Evolutionary conservation across 2,329 filamentous ascomycete species (phyloP), one percentile per base, ranked within the genome.

Genomic region (Tolypocladium nubicola): DNA sequence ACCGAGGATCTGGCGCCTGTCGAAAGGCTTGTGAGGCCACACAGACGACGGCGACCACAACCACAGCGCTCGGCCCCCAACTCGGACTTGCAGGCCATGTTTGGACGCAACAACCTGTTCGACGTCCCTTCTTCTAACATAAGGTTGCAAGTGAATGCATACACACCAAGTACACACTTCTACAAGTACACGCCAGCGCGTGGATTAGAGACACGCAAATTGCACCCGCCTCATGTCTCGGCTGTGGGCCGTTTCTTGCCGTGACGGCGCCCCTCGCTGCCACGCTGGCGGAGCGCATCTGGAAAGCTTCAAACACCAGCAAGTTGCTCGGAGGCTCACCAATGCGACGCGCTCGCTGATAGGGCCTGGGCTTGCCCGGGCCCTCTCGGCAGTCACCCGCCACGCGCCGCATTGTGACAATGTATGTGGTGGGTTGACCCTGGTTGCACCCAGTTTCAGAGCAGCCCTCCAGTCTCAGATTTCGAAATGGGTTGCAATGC

Each of bases 391-490:
- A 26, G 14, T 39, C 35, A 13, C 33, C 13, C 52, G 52, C 52
- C 37, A 10, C 37, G 33, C 52, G 37, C 23, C 38, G 52, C 38
- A 33, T 54, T 33, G 38, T n/a, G 23, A 30, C 3, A 26, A 26
- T 26, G 23, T 26, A 33, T 16, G 23, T 16, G 21, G 45, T 30
- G 45, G 13, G 3, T 9, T 47, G 23, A 13, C 30, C 50, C 52
- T 40, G 16, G 52, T 50, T 39, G 33, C 54, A 39, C 47, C 23
- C 35, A 39, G 55, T 56, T 56, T 56, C 55, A 56, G 49, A 53
- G 19, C 49, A 33, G 21, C 39, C 49, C 30, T 38, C 55, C 47
- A 30, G 56, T 57, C 50, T 57, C 56, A 57, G 56, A 41, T 54
- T 26, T 53, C 23, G 37, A 33, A 38, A 6, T 33, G 52, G 30